A percentile compares a stretch with the other conserved stretches of the same genome.
These are phyloP conservation scores for Pichia insulana DNA, from an alignment of 805 yeast genomes.

Conservation along the genomic window DNA sequence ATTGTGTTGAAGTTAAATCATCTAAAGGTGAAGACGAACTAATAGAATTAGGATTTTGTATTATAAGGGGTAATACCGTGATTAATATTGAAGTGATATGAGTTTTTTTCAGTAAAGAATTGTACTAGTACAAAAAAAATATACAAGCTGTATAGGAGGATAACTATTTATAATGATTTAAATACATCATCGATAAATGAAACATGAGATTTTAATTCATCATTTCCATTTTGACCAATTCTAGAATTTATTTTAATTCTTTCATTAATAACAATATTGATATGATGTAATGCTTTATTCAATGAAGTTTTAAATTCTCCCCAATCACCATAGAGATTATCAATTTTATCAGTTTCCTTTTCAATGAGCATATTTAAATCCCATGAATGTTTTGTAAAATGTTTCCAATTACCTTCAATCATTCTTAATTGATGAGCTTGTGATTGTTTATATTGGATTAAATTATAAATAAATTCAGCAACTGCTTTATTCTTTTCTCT, in stretches of 20 bases:
- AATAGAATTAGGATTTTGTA: slow-evolving; percentile 27
- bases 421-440: slow-evolving; percentile 16
- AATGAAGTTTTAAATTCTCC: slow-evolving; percentile 14
- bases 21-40: slow-evolving; percentile 10
- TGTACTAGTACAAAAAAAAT: background rate
- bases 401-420: slow-evolving; percentile 20
- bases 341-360: slow-evolving; percentile 2
- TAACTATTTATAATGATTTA: background rate
- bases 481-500: slow-evolving; percentile 21
- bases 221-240: background rate
- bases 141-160: background rate
- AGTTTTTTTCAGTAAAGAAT: background rate
- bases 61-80: slow-evolving; percentile 46
- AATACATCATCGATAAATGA: slow-evolving; percentile 11
- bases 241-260: slow-evolving; percentile 7
- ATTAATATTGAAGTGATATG: slow-evolving; percentile 38
- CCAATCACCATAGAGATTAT: slow-evolving; percentile 6
- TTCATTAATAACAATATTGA: slow-evolving; percentile 9
- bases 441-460: slow-evolving; percentile 15
- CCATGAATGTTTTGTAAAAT: slow-evolving; percentile 10
- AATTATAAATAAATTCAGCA: slow-evolving; percentile 23
- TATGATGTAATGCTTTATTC: slow-evolving; percentile 8
- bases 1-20: slow-evolving; percentile 11
- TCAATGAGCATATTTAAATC: slow-evolving; percentile 12
- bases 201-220: background rate